phyloP scores from a whole-genome alignment of 2,329 filamentous ascomycete genomes.

The Albifimbria verrucaria region DNA sequence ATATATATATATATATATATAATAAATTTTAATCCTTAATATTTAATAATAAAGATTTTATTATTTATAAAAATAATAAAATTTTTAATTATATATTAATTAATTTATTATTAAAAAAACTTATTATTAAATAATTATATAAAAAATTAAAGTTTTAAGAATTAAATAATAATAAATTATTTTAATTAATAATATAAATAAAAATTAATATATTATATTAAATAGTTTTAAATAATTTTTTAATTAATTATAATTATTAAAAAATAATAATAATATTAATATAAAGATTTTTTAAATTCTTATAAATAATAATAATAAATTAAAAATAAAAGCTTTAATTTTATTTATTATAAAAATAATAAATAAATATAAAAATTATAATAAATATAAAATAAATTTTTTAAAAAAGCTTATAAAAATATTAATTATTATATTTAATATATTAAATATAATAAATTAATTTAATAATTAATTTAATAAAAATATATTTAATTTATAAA shows the following conservation, averaged over 20 bases:
- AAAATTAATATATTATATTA: conserved; percentile 1
- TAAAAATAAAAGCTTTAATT: conserved; percentile 1
- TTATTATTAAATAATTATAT: not conserved
- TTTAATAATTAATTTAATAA: conserved; percentile 1
- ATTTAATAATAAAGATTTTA: not conserved
- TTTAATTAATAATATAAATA: conserved; percentile 3
- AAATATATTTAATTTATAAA: not conserved
- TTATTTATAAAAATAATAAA: not conserved
- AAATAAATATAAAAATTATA: conserved; percentile 1
- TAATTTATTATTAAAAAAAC: not conserved
- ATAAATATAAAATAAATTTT: not conserved
- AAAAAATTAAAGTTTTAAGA: not conserved
- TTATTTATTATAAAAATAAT: not conserved
- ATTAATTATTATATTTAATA: not conserved
- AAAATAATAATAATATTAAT: not conserved
- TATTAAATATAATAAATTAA: conserved; percentile 3
- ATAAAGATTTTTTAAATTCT: not conserved
- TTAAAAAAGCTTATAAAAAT: conserved; percentile 1
- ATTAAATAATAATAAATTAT: not conserved
- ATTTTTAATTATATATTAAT: not conserved
- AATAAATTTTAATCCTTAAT: not conserved
- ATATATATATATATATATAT: no score
- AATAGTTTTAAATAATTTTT: conserved; percentile 3
- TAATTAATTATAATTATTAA: not conserved
- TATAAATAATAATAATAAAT: conserved; percentile 2